These are phyloP conservation scores for Penicillium sp. DNA, from an alignment of 2,329 filamentous ascomycete genomes.

Conservation along the genomic window DNA sequence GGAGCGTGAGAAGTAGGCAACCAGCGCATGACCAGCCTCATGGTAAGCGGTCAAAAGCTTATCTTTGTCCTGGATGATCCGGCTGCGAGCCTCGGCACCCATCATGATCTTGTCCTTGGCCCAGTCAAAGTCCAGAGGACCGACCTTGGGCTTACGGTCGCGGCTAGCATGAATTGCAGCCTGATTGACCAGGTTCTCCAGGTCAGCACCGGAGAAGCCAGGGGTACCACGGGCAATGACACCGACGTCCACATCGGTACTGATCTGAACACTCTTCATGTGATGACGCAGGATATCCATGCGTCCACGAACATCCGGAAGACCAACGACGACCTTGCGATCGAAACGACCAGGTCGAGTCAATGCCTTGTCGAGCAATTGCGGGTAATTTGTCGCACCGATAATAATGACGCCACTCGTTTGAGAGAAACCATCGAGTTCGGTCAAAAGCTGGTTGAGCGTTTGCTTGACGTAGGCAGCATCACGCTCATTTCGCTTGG, in stretches of 20 bases:
- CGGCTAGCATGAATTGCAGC: conserved; percentile 93
- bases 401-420: conserved; percentile 93
- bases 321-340: conserved; percentile 77
- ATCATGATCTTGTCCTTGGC: conserved; percentile 97
- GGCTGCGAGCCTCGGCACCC: conserved; percentile 85
- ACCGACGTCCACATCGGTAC: conserved; percentile 72
- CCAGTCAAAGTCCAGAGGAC: conserved; percentile 83
- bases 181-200: conserved; percentile 96
- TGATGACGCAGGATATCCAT: conserved; percentile 92
- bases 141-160: conserved; percentile 68
- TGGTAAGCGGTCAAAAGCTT: conserved; percentile 95
- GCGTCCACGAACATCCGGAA: conserved; percentile 89
- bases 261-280: conserved; percentile 80
- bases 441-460: conserved; percentile 91
- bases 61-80: conserved; percentile 86
- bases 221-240: conserved; percentile 80
- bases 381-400: conserved; percentile 91
- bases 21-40: conserved; percentile 90
- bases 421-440: conserved; percentile 94
- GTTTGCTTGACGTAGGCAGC: conserved; percentile 96
- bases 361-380: conserved; percentile 88
- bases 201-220: conserved; percentile 88
- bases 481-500: conserved; percentile 86
- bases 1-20: conserved; percentile 73
- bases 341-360: conserved; percentile 94